phyloP scores from a whole-genome alignment of 2,329 filamentous ascomycete species.

The Fusarium devonianum region DNA sequence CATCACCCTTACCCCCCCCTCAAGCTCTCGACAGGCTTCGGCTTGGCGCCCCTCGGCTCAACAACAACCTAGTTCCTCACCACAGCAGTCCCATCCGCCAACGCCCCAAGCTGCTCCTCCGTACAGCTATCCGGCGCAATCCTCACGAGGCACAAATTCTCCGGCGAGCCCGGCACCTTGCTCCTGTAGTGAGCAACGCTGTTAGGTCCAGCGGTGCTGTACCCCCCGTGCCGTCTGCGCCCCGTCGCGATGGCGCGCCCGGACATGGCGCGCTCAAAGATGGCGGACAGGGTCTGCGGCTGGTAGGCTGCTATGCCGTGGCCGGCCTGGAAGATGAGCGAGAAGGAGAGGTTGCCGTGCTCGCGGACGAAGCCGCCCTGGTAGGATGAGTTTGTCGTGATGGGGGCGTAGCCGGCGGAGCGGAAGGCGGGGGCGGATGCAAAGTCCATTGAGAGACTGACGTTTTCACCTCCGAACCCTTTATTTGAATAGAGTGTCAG shows the following conservation, averaged over 20 bases:
- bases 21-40: background rate
- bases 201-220: conserved; percentile 51
- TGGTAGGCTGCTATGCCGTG: conserved; percentile 67
- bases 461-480: conserved; percentile 67
- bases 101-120: conserved; percentile 29
- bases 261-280: conserved; percentile 65
- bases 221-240: conserved; percentile 51
- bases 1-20: background rate
- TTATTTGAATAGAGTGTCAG: background rate
- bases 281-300: conserved; percentile 59
- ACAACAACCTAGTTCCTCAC: conserved; percentile 30
- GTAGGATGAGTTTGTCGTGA: conserved; percentile 69
- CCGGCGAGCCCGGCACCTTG: conserved; percentile 52
- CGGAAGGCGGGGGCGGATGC: conserved; percentile 61
- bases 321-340: conserved; percentile 68
- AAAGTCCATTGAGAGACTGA: conserved; percentile 63
- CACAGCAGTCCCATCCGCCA: conserved; percentile 29
- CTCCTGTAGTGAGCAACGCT: conserved; percentile 62
- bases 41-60: conserved; percentile 16
- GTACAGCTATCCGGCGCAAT: conserved; percentile 54
- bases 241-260: conserved; percentile 61
- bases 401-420: conserved; percentile 71
- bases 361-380: conserved; percentile 77
- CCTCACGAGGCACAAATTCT: conserved; percentile 66
- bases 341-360: conserved; percentile 73